A percentile compares a stretch with the other conserved stretches of the same genome.
Evolutionary conservation across 225 moss, liverwort and hornwort genomes (phyloP).

Genomic region (Straminergon stramineum): DNA sequence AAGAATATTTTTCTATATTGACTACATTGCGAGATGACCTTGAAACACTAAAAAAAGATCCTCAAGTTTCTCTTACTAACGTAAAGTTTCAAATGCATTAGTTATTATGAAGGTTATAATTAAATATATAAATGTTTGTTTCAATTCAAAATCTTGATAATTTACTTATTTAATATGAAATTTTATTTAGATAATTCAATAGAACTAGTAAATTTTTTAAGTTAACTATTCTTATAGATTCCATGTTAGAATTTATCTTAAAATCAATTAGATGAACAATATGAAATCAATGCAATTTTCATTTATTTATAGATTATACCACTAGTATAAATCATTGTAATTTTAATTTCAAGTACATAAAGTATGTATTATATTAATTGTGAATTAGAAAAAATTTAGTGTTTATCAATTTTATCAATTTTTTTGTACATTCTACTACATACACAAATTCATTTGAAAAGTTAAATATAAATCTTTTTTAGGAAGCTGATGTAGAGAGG

Average conservation of each 20-base stretch:
- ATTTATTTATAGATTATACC: not conserved
- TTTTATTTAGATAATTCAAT: no score
- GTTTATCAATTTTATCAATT: no score
- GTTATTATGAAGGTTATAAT: not conserved
- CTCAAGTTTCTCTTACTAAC: constrained; percentile 7
- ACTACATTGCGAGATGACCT: not conserved
- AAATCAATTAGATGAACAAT: not conserved
- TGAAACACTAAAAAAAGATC: not conserved
- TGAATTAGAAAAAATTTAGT: not conserved
- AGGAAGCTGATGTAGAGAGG: constrained; percentile 17
- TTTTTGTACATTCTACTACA: not conserved
- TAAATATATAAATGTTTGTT: not conserved
- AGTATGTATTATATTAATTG: not conserved
- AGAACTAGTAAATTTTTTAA: no score
- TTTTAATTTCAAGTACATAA: not conserved
- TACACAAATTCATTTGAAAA: not conserved
- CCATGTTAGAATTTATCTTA: not conserved
- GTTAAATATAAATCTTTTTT: not conserved
- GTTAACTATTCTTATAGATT: no score
- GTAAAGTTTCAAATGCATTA: not conserved
- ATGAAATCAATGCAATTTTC: not conserved
- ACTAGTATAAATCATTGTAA: accelerated
- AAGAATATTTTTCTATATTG: constrained; percentile 12
- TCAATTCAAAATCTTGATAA: not conserved
- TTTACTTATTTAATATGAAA: no score